A percentile compares a stretch with the other conserved stretches of the same genome.
Conservation (phyloP, 2,329 filamentous ascomycete genomes). For the Claviceps fusiformis region DNA sequence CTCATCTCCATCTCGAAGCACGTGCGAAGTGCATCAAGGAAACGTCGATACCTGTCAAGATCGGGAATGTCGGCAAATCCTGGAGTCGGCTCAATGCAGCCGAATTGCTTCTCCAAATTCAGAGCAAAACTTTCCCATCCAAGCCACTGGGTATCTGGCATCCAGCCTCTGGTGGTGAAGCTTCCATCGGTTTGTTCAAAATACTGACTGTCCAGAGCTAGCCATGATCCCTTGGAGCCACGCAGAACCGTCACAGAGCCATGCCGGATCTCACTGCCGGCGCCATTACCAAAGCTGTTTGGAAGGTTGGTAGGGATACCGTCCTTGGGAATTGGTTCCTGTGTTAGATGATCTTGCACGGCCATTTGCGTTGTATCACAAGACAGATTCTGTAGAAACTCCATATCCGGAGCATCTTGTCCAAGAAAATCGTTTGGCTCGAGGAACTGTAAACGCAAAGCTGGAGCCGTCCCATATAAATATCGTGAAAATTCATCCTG, state of each 20-base stretch:
- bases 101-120: slow-evolving; percentile 15
- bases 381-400: not conserved
- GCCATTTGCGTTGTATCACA: not conserved
- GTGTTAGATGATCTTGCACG: not conserved
- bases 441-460: slow-evolving; percentile 2
- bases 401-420: slow-evolving; percentile 1
- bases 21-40: slow-evolving; percentile 20
- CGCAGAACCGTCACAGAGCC: slow-evolving; percentile 9
- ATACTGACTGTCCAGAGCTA: slow-evolving; percentile 15
- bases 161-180: slow-evolving; percentile 29
- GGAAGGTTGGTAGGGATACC: not conserved
- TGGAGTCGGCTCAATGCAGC: not conserved
- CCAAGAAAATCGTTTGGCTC: slow-evolving; percentile 5
- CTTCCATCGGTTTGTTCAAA: slow-evolving; percentile 25
- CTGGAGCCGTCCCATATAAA: not conserved
- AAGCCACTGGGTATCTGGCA: slow-evolving; percentile 26
- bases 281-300: not conserved
- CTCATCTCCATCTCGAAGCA: slow-evolving; percentile 35
- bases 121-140: slow-evolving; percentile 17
- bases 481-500: not conserved
- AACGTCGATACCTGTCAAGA: slow-evolving; percentile 8
- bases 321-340: not conserved
- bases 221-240: slow-evolving; percentile 19
- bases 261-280: not conserved
- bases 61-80: not conserved